Conservation (phyloP, 164 flowering plant species). For the Berberis vulgaris region DNA sequence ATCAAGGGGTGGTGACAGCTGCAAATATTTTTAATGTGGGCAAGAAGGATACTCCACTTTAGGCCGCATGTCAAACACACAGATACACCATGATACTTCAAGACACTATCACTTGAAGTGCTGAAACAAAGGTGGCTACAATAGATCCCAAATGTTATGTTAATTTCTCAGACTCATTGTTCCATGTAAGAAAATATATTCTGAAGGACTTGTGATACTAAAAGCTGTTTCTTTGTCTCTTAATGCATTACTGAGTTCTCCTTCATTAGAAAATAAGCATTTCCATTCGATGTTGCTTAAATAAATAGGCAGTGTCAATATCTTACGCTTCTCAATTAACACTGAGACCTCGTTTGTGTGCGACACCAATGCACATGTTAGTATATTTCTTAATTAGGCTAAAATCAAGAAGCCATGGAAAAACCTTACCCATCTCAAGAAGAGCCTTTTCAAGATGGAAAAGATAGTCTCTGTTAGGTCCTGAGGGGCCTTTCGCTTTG, state of each 20-base stretch:
- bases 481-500: constrained; percentile 86
- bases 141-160: too few relatives aligned
- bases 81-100: not conserved
- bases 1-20: not conserved
- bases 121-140: not conserved
- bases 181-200: too few relatives aligned
- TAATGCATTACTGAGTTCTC: too few relatives aligned
- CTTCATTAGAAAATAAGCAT: not conserved
- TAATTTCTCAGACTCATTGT: too few relatives aligned
- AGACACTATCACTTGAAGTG: not conserved
- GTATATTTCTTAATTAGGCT: not conserved
- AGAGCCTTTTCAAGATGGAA: constrained; percentile 80
- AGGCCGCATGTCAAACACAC: not conserved
- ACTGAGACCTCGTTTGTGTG: not conserved
- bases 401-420: not conserved
- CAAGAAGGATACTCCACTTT: not conserved
- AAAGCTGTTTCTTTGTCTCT: too few relatives aligned
- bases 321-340: not conserved
- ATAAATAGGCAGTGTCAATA: not conserved
- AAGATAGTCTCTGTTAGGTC: constrained; percentile 92
- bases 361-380: not conserved
- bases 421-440: constrained; percentile 41
- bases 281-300: not conserved
- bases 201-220: too few relatives aligned
- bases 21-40: not conserved